Conservation (phyloP, 2,329 filamentous ascomycete genomes). For the Thelonectria discophora region DNA sequence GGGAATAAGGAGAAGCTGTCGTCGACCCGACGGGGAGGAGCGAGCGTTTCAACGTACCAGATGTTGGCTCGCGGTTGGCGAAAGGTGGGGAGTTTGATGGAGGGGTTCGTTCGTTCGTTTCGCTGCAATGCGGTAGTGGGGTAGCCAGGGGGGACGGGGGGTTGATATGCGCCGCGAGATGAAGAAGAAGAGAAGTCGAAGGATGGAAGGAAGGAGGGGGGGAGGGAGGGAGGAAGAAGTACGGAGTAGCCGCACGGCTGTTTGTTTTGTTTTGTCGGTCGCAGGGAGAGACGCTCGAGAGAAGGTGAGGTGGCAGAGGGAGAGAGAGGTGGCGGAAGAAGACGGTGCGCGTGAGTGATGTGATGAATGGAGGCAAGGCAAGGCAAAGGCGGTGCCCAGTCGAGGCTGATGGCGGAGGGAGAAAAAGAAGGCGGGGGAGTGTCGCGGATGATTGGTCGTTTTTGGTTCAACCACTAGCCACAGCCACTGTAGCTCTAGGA, state of each 20-base stretch:
- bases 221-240: not conserved
- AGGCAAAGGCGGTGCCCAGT: constrained; percentile 22
- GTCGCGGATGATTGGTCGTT: constrained; percentile 37
- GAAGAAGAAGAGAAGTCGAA: not conserved
- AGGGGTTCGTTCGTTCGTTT: constrained; percentile 9
- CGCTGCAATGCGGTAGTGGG: not conserved
- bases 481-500: not conserved
- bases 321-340: not conserved
- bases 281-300: too few relatives aligned
- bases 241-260: not conserved
- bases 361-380: not conserved
- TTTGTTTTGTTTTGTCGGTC: constrained; percentile 19
- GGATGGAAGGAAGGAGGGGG: constrained; percentile 2
- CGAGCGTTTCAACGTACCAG: constrained; percentile 6
- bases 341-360: constrained; percentile 30
- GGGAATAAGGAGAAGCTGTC: not conserved
- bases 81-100: constrained; percentile 11
- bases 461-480: constrained; percentile 14
- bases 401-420: constrained; percentile 16
- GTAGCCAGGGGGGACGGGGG: too few relatives aligned
- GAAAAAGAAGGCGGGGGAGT: constrained; percentile 38
- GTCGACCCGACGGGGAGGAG: not conserved
- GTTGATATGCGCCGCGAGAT: not conserved
- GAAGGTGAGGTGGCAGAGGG: constrained; percentile 24
- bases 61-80: constrained; percentile 12